A percentile compares a stretch with the other conserved stretches of the same genome.
Evolutionary conservation across 1,139 yeast species (phyloP).

Genomic region (Arxiozyma heterogenica): DNA sequence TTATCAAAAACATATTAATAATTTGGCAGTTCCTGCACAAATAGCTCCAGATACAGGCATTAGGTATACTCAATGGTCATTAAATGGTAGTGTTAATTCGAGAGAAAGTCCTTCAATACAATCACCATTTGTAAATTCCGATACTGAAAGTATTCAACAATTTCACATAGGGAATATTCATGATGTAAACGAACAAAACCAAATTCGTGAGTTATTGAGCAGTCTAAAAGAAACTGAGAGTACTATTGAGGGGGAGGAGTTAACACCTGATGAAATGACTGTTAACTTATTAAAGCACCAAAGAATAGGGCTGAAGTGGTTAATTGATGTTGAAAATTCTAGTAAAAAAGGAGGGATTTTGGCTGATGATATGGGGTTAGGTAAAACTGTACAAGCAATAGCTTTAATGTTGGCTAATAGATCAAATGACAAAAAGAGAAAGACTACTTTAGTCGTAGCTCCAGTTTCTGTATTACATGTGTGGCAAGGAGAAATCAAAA

Average conservation of each 20-base stretch:
- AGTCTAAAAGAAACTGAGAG: slow-evolving; percentile 59
- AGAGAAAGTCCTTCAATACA: not conserved
- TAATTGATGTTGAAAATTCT: slow-evolving; percentile 57
- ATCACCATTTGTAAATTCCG: not conserved
- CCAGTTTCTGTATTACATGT: slow-evolving; percentile 79
- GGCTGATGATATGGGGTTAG: slow-evolving; percentile 94
- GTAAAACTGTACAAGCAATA: slow-evolving; percentile 79
- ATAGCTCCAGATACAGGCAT: slow-evolving; percentile 1
- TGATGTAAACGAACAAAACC: slow-evolving; percentile 38
- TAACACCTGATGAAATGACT: slow-evolving; percentile 63
- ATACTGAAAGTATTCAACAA: slow-evolving; percentile 3
- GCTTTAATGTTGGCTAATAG: slow-evolving; percentile 55
- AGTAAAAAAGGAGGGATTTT: slow-evolving; percentile 63
- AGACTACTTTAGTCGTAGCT: slow-evolving; percentile 68
- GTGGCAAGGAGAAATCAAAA: slow-evolving; percentile 70
- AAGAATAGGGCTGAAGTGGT: slow-evolving; percentile 76
- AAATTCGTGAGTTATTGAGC: slow-evolving; percentile 47
- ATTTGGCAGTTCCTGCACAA: not conserved
- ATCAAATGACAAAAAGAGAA: slow-evolving; percentile 32
- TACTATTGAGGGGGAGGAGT: slow-evolving; percentile 41
- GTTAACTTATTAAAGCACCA: slow-evolving; percentile 74
- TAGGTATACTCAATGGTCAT: not conserved
- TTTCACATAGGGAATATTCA: slow-evolving; percentile 27
- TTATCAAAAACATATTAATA: not conserved
- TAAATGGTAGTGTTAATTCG: not conserved